These are phyloP conservation scores for Crassisporium funariophilum DNA, from an alignment of 768 basidiomycete genomes.

Conservation along the genomic window DNA sequence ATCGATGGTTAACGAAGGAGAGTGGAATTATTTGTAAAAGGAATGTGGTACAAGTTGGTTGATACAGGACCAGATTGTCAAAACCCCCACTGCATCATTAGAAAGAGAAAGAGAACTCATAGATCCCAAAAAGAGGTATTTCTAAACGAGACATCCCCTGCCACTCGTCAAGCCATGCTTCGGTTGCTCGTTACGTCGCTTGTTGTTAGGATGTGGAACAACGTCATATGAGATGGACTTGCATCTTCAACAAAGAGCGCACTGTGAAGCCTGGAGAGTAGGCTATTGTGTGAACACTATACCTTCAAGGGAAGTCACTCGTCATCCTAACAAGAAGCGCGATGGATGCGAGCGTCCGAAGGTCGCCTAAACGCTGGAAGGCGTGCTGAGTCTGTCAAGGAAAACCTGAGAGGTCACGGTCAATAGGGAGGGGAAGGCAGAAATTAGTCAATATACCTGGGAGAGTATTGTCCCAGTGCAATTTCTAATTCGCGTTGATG, in stretches of 20 bases:
- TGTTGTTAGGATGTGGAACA: conserved; percentile 67
- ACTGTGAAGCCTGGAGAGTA: background rate
- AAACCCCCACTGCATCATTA: no score
- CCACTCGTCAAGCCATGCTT: conserved; percentile 70
- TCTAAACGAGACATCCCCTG: conserved; percentile 40
- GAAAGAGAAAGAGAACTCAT: background rate
- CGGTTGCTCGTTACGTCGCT: conserved; percentile 74
- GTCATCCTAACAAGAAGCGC: conserved; percentile 70
- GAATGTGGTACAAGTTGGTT: background rate
- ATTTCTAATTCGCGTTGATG: no score
- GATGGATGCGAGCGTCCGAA: conserved; percentile 68
- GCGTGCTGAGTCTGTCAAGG: conserved; percentile 35
- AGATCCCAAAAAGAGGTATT: conserved; percentile 11
- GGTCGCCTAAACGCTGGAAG: conserved; percentile 57
- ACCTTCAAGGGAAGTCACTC: conserved; percentile 59
- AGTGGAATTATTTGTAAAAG: background rate
- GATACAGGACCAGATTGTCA: background rate
- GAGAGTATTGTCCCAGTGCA: no score
- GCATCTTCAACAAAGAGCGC: conserved; percentile 19
- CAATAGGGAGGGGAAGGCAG: no score
- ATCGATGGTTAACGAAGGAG: no score
- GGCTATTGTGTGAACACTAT: conserved; percentile 6
- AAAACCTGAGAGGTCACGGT: no score
- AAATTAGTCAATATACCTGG: no score
- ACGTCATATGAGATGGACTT: conserved; percentile 48